Conservation (phyloP, 2,329 filamentous ascomycete genomes). For the Sphaerulina populicola region DNA sequence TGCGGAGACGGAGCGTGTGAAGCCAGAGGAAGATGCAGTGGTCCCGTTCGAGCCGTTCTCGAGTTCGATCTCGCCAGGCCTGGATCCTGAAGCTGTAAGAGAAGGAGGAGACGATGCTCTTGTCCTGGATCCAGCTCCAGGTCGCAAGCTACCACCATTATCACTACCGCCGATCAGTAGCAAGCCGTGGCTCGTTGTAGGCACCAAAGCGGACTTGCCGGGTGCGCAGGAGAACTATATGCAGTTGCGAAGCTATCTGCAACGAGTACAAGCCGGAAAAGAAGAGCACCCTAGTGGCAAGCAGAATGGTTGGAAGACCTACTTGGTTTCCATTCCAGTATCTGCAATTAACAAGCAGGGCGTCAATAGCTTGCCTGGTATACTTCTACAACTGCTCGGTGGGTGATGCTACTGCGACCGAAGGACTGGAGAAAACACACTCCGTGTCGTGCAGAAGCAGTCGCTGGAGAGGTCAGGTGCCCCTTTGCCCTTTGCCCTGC, state of each 20-base stretch:
- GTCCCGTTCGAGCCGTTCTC: slow-evolving; percentile 42
- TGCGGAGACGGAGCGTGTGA: slow-evolving; percentile 51
- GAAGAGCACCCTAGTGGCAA: slow-evolving; percentile 64
- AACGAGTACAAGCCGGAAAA: slow-evolving; percentile 53
- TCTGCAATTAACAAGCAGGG: slow-evolving; percentile 85
- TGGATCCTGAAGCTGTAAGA: slow-evolving; percentile 16
- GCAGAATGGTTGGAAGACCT: slow-evolving; percentile 53
- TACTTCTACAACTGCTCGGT: slow-evolving; percentile 61
- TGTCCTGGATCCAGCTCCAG: slow-evolving; percentile 22
- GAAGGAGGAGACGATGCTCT: slow-evolving; percentile 19
- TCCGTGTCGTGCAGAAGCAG: too few relatives aligned
- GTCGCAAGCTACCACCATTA: slow-evolving; percentile 39
- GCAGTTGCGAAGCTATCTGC: slow-evolving; percentile 61
- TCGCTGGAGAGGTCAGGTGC: too few relatives aligned
- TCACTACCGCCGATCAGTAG: slow-evolving; percentile 65
- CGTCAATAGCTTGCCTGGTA: slow-evolving; percentile 63
- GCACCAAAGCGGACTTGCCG: slow-evolving; percentile 81
- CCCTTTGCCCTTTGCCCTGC: not conserved
- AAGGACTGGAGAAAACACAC: not conserved
- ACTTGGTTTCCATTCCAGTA: slow-evolving; percentile 64
- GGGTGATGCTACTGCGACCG: slow-evolving; percentile 1
- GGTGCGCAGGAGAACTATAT: slow-evolving; percentile 70
- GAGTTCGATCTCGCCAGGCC: slow-evolving; percentile 33
- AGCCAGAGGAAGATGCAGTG: slow-evolving; percentile 37
- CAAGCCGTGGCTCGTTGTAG: slow-evolving; percentile 95